Evolutionary conservation across 768 basidiomycete species (phyloP).

Genomic region (Auriscalpium orientale): DNA sequence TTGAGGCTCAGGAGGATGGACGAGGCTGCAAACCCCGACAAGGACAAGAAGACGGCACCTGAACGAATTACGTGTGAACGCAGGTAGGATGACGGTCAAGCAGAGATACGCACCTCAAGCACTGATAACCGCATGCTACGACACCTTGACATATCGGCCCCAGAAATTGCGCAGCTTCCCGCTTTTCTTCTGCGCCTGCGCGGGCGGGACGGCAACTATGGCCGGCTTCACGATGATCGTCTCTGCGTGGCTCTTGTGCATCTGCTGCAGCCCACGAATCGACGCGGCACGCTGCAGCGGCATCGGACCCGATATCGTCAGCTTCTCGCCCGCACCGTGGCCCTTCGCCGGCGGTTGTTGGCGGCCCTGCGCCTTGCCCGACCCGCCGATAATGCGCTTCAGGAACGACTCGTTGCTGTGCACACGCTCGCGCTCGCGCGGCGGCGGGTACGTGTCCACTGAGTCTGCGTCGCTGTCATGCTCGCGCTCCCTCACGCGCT

Average conservation of each 20-base stretch:
- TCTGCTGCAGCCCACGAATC: slow-evolving; percentile 10
- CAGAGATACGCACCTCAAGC: slow-evolving; percentile 6
- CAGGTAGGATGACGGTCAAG: neutral
- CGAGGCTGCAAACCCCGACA: neutral
- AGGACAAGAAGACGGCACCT: neutral
- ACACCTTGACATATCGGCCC: slow-evolving; percentile 11
- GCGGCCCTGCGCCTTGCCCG: slow-evolving; percentile 7
- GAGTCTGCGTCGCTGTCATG: slow-evolving; percentile 11
- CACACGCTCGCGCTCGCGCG: slow-evolving; percentile 10
- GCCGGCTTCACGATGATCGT: slow-evolving; percentile 7
- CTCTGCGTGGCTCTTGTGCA: slow-evolving; percentile 8
- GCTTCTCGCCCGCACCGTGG: slow-evolving; percentile 14
- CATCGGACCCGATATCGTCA: slow-evolving; percentile 26
- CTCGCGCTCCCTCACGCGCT: neutral
- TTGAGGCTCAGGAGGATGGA: neutral
- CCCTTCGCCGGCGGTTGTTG: neutral
- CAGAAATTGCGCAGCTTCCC: slow-evolving; percentile 24
- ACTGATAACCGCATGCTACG: slow-evolving; percentile 3
- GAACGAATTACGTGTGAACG: neutral
- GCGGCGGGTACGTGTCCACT: slow-evolving; percentile 18
- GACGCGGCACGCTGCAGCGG: slow-evolving; percentile 19
- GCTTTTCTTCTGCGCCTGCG: slow-evolving; percentile 13
- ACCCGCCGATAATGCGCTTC: slow-evolving; percentile 16
- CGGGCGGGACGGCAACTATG: neutral
- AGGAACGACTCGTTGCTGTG: slow-evolving; percentile 15